Evolutionary conservation across 495 filamentous ascomycete genomes (phyloP).

Genomic region (Oidiodendron maius): DNA sequence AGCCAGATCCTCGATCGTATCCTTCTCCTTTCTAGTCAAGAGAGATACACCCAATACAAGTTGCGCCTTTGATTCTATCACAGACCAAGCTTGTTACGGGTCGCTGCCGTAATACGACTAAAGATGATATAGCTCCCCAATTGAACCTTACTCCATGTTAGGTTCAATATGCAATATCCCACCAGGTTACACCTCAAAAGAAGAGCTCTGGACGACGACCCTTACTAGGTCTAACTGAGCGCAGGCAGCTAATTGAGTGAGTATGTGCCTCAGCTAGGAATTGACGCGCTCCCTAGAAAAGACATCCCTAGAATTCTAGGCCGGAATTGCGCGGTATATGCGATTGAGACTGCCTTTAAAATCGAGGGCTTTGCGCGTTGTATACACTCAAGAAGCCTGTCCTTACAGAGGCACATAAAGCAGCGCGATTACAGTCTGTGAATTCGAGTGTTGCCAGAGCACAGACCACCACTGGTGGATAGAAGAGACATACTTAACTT

Average conservation of each 20-base stretch:
- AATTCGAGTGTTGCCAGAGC: too few species aligned
- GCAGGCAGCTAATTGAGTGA: slow-evolving; percentile 25
- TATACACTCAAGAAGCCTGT: slow-evolving; percentile 21
- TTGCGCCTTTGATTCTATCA: too few species aligned
- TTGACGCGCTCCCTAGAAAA: slow-evolving; percentile 18
- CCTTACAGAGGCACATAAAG: slow-evolving; percentile 11
- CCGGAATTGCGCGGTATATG: slow-evolving; percentile 11
- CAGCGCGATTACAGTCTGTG: slow-evolving; percentile 12
- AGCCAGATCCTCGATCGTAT: too few species aligned
- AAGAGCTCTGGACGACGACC: slow-evolving; percentile 14
- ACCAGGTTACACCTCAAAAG: slow-evolving; percentile 15
- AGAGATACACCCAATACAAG: too few species aligned
- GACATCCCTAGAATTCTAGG: slow-evolving; percentile 23
- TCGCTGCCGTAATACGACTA: too few species aligned
- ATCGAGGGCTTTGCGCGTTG: slow-evolving; percentile 26
- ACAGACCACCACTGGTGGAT: too few species aligned
- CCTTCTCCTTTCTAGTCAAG: too few species aligned
- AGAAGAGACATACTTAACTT: too few species aligned
- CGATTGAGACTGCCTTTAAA: slow-evolving; percentile 21
- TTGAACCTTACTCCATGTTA: slow-evolving; percentile 18
- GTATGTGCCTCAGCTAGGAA: slow-evolving; percentile 20
- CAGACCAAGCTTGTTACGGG: too few species aligned
- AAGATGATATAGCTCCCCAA: slow-evolving; percentile 19
- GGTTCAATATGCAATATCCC: slow-evolving; percentile 23
- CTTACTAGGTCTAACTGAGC: slow-evolving; percentile 17